These are phyloP conservation scores for Thraustochytrium sp. DNA, from an alignment of 352 stramenopile species.

Conservation along the genomic window DNA sequence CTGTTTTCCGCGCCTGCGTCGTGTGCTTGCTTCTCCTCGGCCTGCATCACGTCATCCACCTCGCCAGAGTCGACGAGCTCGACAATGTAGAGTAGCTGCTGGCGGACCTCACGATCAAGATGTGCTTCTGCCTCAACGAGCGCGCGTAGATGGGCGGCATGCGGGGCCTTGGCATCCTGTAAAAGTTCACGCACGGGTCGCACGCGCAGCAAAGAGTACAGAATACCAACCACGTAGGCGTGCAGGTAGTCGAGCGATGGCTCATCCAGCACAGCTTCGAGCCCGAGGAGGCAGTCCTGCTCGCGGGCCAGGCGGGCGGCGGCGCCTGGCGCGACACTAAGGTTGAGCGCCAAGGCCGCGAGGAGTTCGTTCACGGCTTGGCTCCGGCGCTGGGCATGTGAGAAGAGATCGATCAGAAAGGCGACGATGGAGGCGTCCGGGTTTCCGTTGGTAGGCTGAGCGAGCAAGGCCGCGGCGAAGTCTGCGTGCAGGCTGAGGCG, in stretches of 20 bases:
- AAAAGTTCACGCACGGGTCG: background rate
- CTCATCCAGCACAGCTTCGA: background rate
- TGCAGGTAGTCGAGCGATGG: background rate
- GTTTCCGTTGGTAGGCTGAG: no score
- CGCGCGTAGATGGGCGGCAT: background rate
- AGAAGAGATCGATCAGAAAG: background rate
- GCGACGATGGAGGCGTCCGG: background rate
- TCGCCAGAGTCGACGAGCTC: background rate
- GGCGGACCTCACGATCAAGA: background rate
- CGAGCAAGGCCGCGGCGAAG: background rate
- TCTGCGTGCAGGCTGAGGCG: background rate
- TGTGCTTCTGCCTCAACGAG: background rate
- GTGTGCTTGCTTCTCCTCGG: background rate
- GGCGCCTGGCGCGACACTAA: background rate
- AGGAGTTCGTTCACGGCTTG: constrained; percentile 26
- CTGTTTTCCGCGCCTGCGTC: background rate
- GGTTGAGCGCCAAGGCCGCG: background rate
- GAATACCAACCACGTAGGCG: background rate
- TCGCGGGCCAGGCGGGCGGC: background rate
- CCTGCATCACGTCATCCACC: background rate
- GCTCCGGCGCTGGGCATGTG: background rate
- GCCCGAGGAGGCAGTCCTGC: background rate
- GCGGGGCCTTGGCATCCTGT: background rate
- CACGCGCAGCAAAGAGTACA: background rate
- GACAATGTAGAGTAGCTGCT: constrained; percentile 22